Evolutionary conservation across 306 rosid species (phyloP).

Genomic region (Dryas alaskensis): DNA sequence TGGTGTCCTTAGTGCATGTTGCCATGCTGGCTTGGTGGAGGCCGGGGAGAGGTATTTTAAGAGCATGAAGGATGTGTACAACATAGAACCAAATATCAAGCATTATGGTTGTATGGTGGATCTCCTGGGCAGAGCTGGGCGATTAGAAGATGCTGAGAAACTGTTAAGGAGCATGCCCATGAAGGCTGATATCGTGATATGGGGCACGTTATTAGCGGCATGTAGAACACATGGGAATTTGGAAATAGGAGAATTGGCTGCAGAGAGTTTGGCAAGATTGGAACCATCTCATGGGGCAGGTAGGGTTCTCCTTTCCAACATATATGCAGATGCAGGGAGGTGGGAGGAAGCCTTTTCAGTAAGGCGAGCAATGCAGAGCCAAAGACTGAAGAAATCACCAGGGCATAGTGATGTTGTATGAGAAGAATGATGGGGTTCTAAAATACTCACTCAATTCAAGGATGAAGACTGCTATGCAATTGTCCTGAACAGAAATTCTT

Average conservation of each 20-base stretch:
- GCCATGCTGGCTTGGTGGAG: constrained; percentile 80
- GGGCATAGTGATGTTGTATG: constrained; percentile 73
- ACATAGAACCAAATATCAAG: constrained; percentile 74
- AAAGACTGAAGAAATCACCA: constrained; percentile 51
- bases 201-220: constrained; percentile 92
- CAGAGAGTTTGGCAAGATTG: constrained; percentile 51
- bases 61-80: constrained; percentile 63
- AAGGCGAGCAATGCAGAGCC: constrained; percentile 52
- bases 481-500: neutral
- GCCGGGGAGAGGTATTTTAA: constrained; percentile 62
- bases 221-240: constrained; percentile 77
- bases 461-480: neutral
- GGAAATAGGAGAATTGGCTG: constrained; percentile 80
- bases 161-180: constrained; percentile 69
- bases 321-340: constrained; percentile 76
- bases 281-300: constrained; percentile 80
- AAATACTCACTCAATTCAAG: neutral
- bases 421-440: constrained; percentile 19
- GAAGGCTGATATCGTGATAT: constrained; percentile 74
- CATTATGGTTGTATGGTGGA: constrained; percentile 95
- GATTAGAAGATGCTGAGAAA: constrained; percentile 72
- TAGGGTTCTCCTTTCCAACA: constrained; percentile 71
- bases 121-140: constrained; percentile 90
- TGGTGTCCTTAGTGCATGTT: constrained; percentile 84
- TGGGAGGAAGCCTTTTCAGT: constrained; percentile 77